A percentile compares a stretch with the other conserved stretches of the same genome.
phyloP scores from a whole-genome alignment of 177 flowering plant genomes.

The Tripterygium wilfordii region DNA sequence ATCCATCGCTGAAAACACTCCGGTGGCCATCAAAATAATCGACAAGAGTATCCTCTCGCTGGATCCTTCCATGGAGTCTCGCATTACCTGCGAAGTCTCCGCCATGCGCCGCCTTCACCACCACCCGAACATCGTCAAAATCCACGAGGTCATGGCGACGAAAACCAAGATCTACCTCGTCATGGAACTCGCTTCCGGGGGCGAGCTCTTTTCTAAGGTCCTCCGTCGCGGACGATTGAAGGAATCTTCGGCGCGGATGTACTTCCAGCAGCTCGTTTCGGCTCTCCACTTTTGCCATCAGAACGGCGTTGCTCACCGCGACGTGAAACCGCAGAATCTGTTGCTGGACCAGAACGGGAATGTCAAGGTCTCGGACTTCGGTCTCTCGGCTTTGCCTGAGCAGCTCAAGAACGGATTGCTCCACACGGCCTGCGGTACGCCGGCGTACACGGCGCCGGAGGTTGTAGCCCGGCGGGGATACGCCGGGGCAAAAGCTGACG shows the following conservation, averaged over 20 bases:
- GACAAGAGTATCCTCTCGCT: conserved; percentile 30
- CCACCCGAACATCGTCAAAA: conserved; percentile 51
- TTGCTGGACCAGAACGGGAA: conserved; percentile 47
- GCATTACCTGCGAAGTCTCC: conserved; percentile 44
- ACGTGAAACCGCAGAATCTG: conserved; percentile 74
- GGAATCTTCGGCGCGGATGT: conserved; percentile 41
- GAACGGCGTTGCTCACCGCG: conserved; percentile 69
- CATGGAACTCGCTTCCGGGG: conserved; percentile 66
- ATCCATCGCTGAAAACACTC: conserved; percentile 20
- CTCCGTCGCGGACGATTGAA: conserved; percentile 33
- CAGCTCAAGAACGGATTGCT: conserved; percentile 27
- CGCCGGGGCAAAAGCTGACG: conserved; percentile 66
- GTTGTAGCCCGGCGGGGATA: conserved; percentile 46
- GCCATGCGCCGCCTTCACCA: conserved; percentile 53
- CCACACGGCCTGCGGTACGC: conserved; percentile 80
- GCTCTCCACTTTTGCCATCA: conserved; percentile 61
- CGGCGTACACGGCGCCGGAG: conserved; percentile 84
- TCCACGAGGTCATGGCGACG: conserved; percentile 77
- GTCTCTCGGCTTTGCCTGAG: conserved; percentile 63
- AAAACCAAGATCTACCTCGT: conserved; percentile 62
- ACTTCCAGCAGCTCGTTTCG: conserved; percentile 68
- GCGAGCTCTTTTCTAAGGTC: conserved; percentile 53
- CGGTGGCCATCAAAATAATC: conserved; percentile 61
- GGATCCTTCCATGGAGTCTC: conserved; percentile 38
- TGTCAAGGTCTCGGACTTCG: conserved; percentile 70